These are phyloP conservation scores for Malania oleifera DNA, from an alignment of 164 flowering plant species.

Conservation along the genomic window DNA sequence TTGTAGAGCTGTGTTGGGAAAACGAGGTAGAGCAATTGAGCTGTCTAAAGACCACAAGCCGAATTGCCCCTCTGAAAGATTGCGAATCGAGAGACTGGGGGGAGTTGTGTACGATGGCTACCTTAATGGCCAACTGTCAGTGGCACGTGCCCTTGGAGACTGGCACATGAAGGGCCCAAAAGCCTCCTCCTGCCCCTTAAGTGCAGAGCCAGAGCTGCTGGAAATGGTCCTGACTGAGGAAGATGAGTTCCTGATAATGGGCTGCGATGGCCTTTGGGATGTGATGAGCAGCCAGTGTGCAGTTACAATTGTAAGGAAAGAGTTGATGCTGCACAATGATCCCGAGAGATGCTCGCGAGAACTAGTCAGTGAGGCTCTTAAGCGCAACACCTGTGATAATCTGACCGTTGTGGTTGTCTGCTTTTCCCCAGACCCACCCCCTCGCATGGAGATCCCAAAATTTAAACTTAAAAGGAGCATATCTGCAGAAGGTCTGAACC, in stretches of 20 bases:
- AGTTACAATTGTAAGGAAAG: neutral
- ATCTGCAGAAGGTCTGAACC: neutral
- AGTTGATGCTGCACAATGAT: constrained; percentile 1
- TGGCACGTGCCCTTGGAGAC: constrained; percentile 2
- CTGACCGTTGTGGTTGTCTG: neutral
- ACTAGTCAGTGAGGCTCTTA: neutral
- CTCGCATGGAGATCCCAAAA: neutral
- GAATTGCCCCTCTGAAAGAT: neutral
- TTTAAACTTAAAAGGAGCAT: neutral
- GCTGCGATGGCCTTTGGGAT: constrained; percentile 4
- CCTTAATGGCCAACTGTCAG: constrained; percentile 2
- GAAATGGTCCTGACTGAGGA: too few species aligned
- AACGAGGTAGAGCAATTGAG: constrained; percentile 2
- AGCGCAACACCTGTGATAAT: constrained; percentile 3
- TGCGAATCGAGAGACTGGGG: neutral
- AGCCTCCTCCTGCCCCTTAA: neutral
- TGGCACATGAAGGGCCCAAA: constrained; percentile 2
- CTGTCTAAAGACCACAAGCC: constrained; percentile 3
- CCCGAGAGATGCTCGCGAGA: neutral
- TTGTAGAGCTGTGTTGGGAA: neutral
- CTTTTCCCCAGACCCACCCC: neutral
- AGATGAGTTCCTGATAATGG: constrained; percentile 1
- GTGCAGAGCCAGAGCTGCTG: neutral
- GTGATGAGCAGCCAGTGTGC: constrained; percentile 6
- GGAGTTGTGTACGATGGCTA: constrained; percentile 1